phyloP scores from a whole-genome alignment of 331 rosid genomes.

The Quercus phellos region DNA sequence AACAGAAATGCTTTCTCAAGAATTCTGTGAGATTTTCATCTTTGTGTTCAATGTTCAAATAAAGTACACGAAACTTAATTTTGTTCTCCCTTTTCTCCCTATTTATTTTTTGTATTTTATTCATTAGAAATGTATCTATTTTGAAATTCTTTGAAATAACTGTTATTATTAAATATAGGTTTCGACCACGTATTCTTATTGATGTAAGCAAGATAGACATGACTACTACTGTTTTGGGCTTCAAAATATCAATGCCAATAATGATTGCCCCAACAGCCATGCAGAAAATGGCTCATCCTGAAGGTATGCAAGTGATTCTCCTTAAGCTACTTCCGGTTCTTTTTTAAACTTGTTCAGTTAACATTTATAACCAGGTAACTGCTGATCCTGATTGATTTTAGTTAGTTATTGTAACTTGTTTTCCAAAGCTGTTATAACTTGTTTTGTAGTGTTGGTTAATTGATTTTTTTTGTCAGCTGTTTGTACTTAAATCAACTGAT shows the following conservation, averaged over 20 bases:
- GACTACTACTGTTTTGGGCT: conserved; percentile 66
- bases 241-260: conserved; percentile 78
- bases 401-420: not conserved
- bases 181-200: conserved; percentile 81
- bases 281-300: conserved; percentile 88
- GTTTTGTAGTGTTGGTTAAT: not conserved
- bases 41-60: not conserved
- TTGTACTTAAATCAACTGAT: not conserved
- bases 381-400: not conserved
- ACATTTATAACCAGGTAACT: not conserved
- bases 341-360: not conserved
- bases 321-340: not conserved
- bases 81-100: not conserved
- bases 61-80: not conserved
- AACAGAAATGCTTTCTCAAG: conserved; percentile 73
- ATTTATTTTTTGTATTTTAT: not conserved
- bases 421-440: too few species aligned
- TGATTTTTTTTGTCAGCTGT: not conserved
- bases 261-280: conserved; percentile 81
- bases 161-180: conserved; percentile 37
- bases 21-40: conserved; percentile 51
- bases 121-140: not conserved
- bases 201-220: conserved; percentile 78
- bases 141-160: conserved; percentile 12
- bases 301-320: conserved; percentile 42